These are phyloP conservation scores for Amaranthus palmeri DNA, from an alignment of 148 eudicot species.

Conservation along the genomic window DNA sequence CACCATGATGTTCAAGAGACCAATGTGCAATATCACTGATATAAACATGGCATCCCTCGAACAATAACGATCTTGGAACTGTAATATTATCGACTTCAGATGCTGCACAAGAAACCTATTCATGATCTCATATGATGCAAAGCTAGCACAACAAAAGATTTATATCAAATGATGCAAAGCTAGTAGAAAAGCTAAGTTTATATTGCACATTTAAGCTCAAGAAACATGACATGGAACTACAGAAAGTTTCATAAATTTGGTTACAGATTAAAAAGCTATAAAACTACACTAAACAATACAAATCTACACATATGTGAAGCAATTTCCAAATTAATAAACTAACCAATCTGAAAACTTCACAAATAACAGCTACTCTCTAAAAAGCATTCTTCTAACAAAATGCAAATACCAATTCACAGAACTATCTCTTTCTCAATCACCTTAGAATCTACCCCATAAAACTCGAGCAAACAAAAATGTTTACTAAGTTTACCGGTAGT, in stretches of 20 bases:
- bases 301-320: slow-evolving; percentile 24
- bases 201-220: no score
- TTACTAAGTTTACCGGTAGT: not conserved
- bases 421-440: not conserved
- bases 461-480: not conserved
- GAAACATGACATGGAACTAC: not conserved
- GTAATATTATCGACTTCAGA: not conserved
- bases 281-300: slow-evolving; percentile 17
- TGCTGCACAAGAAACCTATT: not conserved
- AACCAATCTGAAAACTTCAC: not conserved
- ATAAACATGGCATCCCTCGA: no score
- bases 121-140: not conserved
- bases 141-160: not conserved
- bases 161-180: not conserved
- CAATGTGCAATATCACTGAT: no score
- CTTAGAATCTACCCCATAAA: not conserved
- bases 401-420: slow-evolving; percentile 3
- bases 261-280: slow-evolving; percentile 9
- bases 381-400: slow-evolving; percentile 1
- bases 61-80: not conserved
- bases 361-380: slow-evolving; percentile 9
- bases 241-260: not conserved
- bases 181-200: not conserved
- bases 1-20: no score
- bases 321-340: not conserved